Percentiles rank a stretch among this genome's conserved stretches.
These are phyloP conservation scores for Candida verbasci DNA, from an alignment of 805 yeast species.

Conservation along the genomic window DNA sequence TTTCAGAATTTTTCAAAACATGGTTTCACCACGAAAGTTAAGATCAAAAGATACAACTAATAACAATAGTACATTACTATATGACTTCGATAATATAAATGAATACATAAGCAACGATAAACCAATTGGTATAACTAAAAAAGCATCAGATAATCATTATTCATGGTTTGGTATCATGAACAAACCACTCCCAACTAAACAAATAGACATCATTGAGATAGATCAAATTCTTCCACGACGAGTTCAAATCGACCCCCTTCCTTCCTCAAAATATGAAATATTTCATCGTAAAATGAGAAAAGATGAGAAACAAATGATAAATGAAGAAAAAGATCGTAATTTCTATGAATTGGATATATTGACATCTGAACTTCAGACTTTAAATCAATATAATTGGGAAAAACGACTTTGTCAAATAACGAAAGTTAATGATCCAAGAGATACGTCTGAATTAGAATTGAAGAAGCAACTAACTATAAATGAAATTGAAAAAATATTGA, in stretches of 20 bases:
- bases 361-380: slow-evolving; percentile 37
- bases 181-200: background rate
- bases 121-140: slow-evolving; percentile 13
- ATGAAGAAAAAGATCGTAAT: slow-evolving; percentile 49
- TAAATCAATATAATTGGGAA: slow-evolving; percentile 44
- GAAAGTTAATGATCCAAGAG: slow-evolving; percentile 41
- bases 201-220: slow-evolving; percentile 1
- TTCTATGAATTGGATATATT: slow-evolving; percentile 55
- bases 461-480: slow-evolving; percentile 51
- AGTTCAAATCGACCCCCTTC: slow-evolving; percentile 35
- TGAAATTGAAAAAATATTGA: slow-evolving; percentile 38
- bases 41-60: slow-evolving; percentile 23
- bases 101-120: slow-evolving; percentile 17
- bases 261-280: slow-evolving; percentile 37
- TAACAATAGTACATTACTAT: slow-evolving; percentile 17
- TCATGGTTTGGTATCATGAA: slow-evolving; percentile 1
- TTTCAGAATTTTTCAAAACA: background rate
- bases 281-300: slow-evolving; percentile 60
- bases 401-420: slow-evolving; percentile 45
- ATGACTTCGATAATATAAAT: slow-evolving; percentile 32
- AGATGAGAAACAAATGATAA: slow-evolving; percentile 58
- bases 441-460: slow-evolving; percentile 45
- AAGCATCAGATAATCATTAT: slow-evolving; percentile 1
- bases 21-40: slow-evolving; percentile 13
- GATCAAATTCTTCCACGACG: slow-evolving; percentile 16